Evolutionary conservation across 73 alveolate genomes (phyloP).

Genomic region (Paraurostyla sp.): DNA sequence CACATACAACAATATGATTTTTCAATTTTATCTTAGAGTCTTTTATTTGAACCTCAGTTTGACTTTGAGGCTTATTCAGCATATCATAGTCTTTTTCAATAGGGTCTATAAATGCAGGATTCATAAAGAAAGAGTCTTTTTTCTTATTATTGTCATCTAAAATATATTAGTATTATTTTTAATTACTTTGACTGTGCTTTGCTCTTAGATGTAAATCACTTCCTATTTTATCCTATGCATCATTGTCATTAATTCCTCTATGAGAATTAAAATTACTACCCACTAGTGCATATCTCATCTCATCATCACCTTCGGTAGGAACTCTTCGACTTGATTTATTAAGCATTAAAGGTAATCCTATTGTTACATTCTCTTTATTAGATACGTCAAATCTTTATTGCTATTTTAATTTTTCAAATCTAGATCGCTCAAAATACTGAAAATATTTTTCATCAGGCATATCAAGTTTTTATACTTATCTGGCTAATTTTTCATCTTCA

Average conservation of each 20-base stretch:
- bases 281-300: conserved; percentile 71
- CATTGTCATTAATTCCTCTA: conserved; percentile 2
- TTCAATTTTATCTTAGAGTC: conserved; percentile 62
- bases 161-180: background rate
- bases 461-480: conserved; percentile 87
- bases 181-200: conserved; percentile 4
- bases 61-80: conserved; percentile 74
- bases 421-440: background rate
- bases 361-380: background rate
- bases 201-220: background rate
- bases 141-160: background rate
- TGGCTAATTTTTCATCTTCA: conserved; percentile 94
- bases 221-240: background rate
- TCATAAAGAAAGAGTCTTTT: conserved; percentile 39
- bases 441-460: conserved; percentile 69
- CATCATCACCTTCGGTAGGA: conserved; percentile 68
- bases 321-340: background rate
- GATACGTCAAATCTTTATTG: background rate
- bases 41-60: conserved; percentile 67
- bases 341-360: background rate
- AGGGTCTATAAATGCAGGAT: background rate
- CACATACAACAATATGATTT: conserved; percentile 98
- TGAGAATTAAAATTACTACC: background rate
- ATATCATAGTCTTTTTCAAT: conserved; percentile 83
- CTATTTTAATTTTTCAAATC: conserved; percentile 20